Base-by-base conservation (phyloP, 2,329 filamentous ascomycete species). In the Sclerotinia nivalis region DNA sequence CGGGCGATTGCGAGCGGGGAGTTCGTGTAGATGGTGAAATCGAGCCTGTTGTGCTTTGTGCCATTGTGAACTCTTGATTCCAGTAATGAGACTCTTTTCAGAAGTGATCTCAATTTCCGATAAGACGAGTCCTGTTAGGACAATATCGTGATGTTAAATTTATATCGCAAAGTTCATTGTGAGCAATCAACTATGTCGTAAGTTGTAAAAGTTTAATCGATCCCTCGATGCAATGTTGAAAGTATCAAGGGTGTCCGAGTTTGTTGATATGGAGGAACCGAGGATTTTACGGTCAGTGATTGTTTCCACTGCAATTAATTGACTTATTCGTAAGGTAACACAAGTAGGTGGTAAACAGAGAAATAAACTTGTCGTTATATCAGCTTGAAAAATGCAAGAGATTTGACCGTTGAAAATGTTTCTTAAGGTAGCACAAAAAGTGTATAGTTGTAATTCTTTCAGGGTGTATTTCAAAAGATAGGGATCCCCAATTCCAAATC, bases 1-100 rank as follows among this genome's bases (percentile, higher is more conserved):
- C 50, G 22, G 77, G 75, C 31, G 77, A 77, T 61, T 72, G 70
- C 45, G 75, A 73, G 40, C 72, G 73, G 62, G 78, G 75, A 71
- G 70, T 79, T 72, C 69, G 76, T 43, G 79, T 77, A 75, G 76
- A 78, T 31, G 81, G 80, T 54, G 80, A 80, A 55, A 79, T 71
- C 18, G 80, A 79, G 66, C 77, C 78, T 73, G 80, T 77, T 69
- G 70, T 71, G 70, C 61, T 74, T 64, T 73, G 72, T 70, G 72
- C 73, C 77, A 78, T 78, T 59, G 59, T 73, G 62, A 55, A 37
- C 59, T 66, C 60, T 59, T 31, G 34, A 34, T 34, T 49, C 45
- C 10, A 37, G 7, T 22, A 22, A 18, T 28, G 25, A 28, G 52
- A 45, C 28, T 43, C 34, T 58, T 13, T 18, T 55, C 20, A 37